phyloP scores from a whole-genome alignment of 2,329 filamentous ascomycete genomes.

The Botrytis cinerea region DNA sequence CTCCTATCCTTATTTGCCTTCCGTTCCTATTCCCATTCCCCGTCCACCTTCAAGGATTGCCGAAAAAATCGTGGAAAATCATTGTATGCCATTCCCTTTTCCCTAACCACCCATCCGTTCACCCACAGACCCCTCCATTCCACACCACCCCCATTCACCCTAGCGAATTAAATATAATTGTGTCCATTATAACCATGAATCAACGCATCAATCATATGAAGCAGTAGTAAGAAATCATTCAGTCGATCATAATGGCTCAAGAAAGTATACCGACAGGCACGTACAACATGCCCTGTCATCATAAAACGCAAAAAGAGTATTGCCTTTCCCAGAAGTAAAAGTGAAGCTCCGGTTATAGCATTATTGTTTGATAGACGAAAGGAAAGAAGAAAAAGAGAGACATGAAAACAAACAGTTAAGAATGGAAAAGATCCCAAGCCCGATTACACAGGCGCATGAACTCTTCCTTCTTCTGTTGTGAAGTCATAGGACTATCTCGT shows the following conservation, averaged over 20 bases:
- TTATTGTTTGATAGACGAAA: conserved; percentile 9
- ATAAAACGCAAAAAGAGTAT: conserved; percentile 13
- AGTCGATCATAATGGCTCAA: conserved; percentile 11
- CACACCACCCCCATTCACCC: neutral
- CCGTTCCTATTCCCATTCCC: neutral
- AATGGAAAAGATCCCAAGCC: conserved; percentile 97
- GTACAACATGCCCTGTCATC: conserved; percentile 7
- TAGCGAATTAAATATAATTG: conserved; percentile 20
- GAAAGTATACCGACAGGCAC: conserved; percentile 18
- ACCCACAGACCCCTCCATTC: neutral
- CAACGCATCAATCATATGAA: conserved; percentile 12
- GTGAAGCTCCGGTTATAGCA: conserved; percentile 14
- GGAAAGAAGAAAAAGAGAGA: neutral
- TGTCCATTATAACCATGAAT: conserved; percentile 20
- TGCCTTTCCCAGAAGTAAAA: conserved; percentile 17
- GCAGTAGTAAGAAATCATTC: neutral
- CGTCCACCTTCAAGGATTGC: neutral
- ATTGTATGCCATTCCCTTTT: conserved; percentile 19
- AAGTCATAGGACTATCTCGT: conserved; percentile 79
- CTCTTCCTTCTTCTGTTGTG: conserved; percentile 86
- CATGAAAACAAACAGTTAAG: conserved; percentile 48
- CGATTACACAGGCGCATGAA: conserved; percentile 83
- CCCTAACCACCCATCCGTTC: conserved; percentile 12
- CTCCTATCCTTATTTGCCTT: neutral
- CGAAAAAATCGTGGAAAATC: conserved; percentile 10